Percentiles rank a stretch among this genome's conserved stretches.
Evolutionary conservation across 805 yeast genomes (phyloP).

Genomic region (Nakazawaea pomicola): DNA sequence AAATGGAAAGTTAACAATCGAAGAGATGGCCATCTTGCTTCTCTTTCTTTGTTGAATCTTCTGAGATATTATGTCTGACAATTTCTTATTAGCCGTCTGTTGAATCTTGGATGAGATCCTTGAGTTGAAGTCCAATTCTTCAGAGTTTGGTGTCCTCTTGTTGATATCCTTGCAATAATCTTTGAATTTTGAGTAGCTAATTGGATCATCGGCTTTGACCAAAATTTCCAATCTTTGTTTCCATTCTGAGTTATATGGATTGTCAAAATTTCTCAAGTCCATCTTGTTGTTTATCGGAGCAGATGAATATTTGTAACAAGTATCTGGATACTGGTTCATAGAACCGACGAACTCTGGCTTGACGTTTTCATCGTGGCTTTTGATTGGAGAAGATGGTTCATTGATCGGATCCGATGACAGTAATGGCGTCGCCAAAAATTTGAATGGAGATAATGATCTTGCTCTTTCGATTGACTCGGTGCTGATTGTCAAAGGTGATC

Average conservation of each 20-base stretch:
- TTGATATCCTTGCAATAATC: conserved; percentile 26
- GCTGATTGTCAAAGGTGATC: conserved; percentile 10
- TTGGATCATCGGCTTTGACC: conserved; percentile 35
- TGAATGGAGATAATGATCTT: conserved; percentile 26
- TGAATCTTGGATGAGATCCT: conserved; percentile 12
- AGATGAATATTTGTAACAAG: conserved; percentile 29
- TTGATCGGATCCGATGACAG: conserved; percentile 4
- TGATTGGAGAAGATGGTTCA: conserved; percentile 22
- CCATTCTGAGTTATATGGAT: conserved; percentile 39
- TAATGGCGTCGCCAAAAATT: conserved; percentile 9
- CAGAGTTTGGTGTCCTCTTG: conserved; percentile 18
- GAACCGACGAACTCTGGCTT: conserved; percentile 15
- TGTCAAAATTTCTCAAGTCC: conserved; percentile 28
- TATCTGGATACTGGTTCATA: conserved; percentile 27
- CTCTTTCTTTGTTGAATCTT: conserved; percentile 1
- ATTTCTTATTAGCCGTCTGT: conserved; percentile 11
- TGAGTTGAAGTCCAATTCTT: conserved; percentile 11
- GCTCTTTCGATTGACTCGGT: conserved; percentile 17
- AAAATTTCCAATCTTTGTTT: conserved; percentile 35
- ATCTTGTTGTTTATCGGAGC: conserved; percentile 18
- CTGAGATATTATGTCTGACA: conserved; percentile 12
- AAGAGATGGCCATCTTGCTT: conserved; percentile 9
- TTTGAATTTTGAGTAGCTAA: conserved; percentile 32
- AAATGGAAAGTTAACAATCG: conserved; percentile 41
- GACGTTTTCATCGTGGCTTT: too few relatives aligned